These are phyloP conservation scores for Adansonia digitata DNA, from an alignment of 345 rosid genomes.

Conservation along the genomic window DNA sequence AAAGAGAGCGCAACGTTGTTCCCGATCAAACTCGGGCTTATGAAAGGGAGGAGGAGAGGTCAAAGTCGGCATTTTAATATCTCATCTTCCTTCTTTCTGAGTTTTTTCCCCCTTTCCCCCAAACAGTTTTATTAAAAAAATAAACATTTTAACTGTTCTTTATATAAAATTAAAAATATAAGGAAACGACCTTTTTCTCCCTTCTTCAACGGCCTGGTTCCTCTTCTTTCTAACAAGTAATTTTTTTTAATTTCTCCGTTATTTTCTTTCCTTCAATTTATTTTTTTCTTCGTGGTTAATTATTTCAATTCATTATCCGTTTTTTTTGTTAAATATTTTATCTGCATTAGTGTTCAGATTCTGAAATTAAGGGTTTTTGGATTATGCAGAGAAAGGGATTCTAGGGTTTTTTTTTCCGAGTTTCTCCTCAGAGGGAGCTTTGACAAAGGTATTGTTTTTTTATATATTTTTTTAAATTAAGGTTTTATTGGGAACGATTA, in stretches of 20 bases:
- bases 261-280: not conserved
- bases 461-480: not conserved
- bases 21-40: not conserved
- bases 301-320: not conserved
- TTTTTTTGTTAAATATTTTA: not conserved
- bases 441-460: conserved; percentile 14
- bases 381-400: conserved; percentile 28
- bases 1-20: not conserved
- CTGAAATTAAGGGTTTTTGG: conserved; percentile 16
- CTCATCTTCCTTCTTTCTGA: not conserved
- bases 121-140: conserved; percentile 10
- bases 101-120: not conserved
- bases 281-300: not conserved
- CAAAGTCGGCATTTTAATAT: conserved; percentile 6
- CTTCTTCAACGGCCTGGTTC: conserved; percentile 16
- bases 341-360: conserved; percentile 29
- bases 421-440: not conserved
- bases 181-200: not conserved
- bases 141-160: not conserved
- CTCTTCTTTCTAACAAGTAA: conserved; percentile 20
- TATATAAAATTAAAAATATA: not conserved
- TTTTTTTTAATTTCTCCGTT: not conserved
- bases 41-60: not conserved
- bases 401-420: conserved; percentile 34
- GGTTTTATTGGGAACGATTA: not conserved